Base-by-base conservation (phyloP, 2,329 filamentous ascomycete species). In the Fusarium cyanostomum region DNA sequence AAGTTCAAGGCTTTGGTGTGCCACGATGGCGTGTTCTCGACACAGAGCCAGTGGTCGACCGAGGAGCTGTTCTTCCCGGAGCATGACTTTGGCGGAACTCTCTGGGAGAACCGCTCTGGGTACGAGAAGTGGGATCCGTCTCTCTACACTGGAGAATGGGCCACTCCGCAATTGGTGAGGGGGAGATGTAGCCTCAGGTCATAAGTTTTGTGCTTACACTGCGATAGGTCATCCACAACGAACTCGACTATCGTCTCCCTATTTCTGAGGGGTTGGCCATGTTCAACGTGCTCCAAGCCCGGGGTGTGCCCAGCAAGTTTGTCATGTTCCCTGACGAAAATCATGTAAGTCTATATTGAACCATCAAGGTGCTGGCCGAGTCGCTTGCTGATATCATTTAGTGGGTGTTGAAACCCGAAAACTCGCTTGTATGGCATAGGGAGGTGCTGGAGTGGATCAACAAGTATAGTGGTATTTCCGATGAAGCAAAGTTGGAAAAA, bases 401-500 rank as follows among this genome's bases (percentile, higher is more conserved):
- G 85, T 89, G 92, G 92, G 93, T 97, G 5, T 73, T 97, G 51
- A 96, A 97, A 74, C 92, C 90, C 0, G 94, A 97, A 77, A 98
- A 98, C 75, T 91, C 89, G 4, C 79, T 97, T 15, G 84, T 96
- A 16, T 98, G 95, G 95, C 93, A 98, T 72, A 85, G 85, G 53
- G 91, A 92, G 56, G 93, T 98, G 13, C 73, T 97, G 27, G 86
- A 86, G 53, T 97, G 91, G 87, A 88, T 89, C 63, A 89, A 89
- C 69, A 84, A 87, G 71, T 87, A 86, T 66, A 82, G 82, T 21
- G 82, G 83, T 0, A 71, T 86, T 18, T 67, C 69, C 2, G 67
- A 72, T 9, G 56, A 75, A 41, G 24, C 43, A 11, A 62, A 43
- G 18, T 31, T 70, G 37, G 64, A 69, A 48, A 56, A 56, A 11